Evolutionary conservation across 2,329 filamentous ascomycete genomes (phyloP), one percentile per base, ranked within the genome.

Genomic region (Dactylellina leptospora): DNA sequence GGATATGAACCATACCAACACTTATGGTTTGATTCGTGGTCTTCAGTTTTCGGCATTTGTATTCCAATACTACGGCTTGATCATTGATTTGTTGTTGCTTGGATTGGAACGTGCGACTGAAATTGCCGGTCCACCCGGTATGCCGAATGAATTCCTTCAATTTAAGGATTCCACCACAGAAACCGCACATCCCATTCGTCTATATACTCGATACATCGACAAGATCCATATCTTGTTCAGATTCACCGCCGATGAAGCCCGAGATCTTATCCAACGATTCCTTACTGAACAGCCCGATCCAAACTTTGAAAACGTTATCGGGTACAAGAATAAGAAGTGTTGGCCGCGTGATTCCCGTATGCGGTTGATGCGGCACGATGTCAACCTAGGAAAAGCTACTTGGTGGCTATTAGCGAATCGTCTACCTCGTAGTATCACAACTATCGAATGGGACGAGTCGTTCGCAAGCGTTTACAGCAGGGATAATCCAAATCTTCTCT

Each of bases 331-430:
- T 82, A 99, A 99, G 84, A 99, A 97, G 80, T 99, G 96, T 81
- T 99, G 95, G 95, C 96, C 95, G 42, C 88, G 95, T 77, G 95
- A 99, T 79, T 97, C 93, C 22, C 88, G 95, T 54, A 99, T 99
- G 96, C 89, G 96, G 47, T 82, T 99, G 77, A 99, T 99, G 95
- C 88, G 95, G 74, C 95, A 99, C 80, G 95, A 99, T 81, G 96
- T 99, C 75, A 97, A 99, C 77, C 87, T 99, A 42, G 95, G 96
- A 42, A 89, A 96, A 71, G 96, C 96, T 69, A 95, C 97, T 1
- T 99, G 99, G 83, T 99, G 95, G 95, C 93, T 99, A 79, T 81
- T 99, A 79, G 97, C 99, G 85, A 99, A 99, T 80, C 88, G 95
- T 40, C 83, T 99, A 62, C 96, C 95, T 22, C 87, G 95, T 76